These are phyloP conservation scores for Penicillium parvum DNA, from an alignment of 495 filamentous ascomycete genomes.

Conservation along the genomic window DNA sequence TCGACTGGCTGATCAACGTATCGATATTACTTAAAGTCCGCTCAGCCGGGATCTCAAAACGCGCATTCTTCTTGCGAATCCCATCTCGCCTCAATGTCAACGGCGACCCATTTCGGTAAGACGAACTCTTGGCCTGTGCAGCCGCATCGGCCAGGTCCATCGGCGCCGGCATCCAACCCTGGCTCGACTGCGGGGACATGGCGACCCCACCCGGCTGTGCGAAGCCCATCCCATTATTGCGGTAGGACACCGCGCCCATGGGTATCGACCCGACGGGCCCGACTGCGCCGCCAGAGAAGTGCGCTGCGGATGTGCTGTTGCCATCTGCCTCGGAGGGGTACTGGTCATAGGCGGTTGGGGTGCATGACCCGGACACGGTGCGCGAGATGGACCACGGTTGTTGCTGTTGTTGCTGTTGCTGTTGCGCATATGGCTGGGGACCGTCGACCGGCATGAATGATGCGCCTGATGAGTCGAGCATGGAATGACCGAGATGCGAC, in stretches of 20 bases:
- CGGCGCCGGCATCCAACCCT: constrained; percentile 58
- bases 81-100: constrained; percentile 74
- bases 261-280: constrained; percentile 45
- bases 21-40: constrained; percentile 94
- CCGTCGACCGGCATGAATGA: constrained; percentile 58
- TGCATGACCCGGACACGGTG: constrained; percentile 54
- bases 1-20: constrained; percentile 79
- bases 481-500: constrained; percentile 34
- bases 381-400: constrained; percentile 41
- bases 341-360: constrained; percentile 59
- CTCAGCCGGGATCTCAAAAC: constrained; percentile 95
- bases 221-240: constrained; percentile 34
- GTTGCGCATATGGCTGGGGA: constrained; percentile 36
- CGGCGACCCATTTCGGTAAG: constrained; percentile 75
- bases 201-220: constrained; percentile 43
- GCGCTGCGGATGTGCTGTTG: constrained; percentile 49
- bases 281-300: constrained; percentile 50
- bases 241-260: constrained; percentile 44
- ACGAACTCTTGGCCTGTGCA: constrained; percentile 68
- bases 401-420: no score
- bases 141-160: constrained; percentile 55
- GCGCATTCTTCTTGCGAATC: constrained; percentile 98
- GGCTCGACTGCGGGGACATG: constrained; percentile 58
- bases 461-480: constrained; percentile 39
- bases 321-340: constrained; percentile 61